Percentiles rank a stretch among this genome's conserved stretches.
Conservation (phyloP, 805 yeast genomes). For the Myxozyma melibiosi region DNA sequence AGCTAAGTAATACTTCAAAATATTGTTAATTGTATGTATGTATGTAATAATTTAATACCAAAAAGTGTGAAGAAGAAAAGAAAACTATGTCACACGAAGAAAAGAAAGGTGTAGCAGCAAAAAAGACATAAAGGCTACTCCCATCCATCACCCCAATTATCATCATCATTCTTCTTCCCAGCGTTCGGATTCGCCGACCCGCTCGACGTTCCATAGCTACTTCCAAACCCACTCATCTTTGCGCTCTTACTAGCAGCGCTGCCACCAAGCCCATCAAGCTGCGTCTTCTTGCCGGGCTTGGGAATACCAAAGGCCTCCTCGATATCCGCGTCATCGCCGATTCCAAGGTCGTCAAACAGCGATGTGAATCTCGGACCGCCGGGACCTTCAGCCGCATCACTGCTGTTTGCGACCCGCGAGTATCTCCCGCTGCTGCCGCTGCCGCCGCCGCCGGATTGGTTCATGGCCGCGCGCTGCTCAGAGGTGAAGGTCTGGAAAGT, state of each 20-base stretch:
- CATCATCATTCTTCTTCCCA: slow-evolving; percentile 16
- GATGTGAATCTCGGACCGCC: slow-evolving; percentile 47
- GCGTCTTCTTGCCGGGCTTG: slow-evolving; percentile 62
- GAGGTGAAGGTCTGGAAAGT: slow-evolving; percentile 61
- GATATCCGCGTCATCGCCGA: slow-evolving; percentile 44
- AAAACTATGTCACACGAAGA: neutral
- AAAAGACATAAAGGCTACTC: slow-evolving; percentile 2
- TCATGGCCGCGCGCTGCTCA: slow-evolving; percentile 29
- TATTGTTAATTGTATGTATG: too few relatives aligned
- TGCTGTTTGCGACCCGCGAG: neutral
- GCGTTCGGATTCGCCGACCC: slow-evolving; percentile 10
- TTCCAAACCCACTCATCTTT: slow-evolving; percentile 14
- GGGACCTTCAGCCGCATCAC: slow-evolving; percentile 39
- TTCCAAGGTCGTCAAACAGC: slow-evolving; percentile 60
- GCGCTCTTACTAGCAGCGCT: neutral
- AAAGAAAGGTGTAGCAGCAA: neutral
- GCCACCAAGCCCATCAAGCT: slow-evolving; percentile 50
- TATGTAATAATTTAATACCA: neutral
- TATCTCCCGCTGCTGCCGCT: neutral
- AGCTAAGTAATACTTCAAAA: too few relatives aligned
- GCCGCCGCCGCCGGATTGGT: neutral
- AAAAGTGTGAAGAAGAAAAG: neutral
- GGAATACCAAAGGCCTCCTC: slow-evolving; percentile 69
- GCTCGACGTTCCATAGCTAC: slow-evolving; percentile 10
- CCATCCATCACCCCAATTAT: slow-evolving; percentile 33